A percentile compares a stretch with the other conserved stretches of the same genome.
These are phyloP conservation scores for Tuber umbilicatum DNA, from an alignment of 495 filamentous ascomycete species.

Conservation along the genomic window DNA sequence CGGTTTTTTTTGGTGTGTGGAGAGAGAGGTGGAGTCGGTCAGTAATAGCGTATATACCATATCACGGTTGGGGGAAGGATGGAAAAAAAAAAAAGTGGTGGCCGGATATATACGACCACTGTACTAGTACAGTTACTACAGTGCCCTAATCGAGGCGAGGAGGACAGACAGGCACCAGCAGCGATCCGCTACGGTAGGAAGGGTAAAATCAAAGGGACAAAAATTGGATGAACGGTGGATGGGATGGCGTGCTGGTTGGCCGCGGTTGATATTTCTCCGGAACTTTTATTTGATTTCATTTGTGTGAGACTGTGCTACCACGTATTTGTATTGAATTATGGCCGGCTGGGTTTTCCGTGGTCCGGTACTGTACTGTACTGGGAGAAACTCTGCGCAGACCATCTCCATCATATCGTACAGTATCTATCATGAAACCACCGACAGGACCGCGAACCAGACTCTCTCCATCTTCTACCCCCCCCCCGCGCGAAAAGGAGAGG, in stretches of 20 bases:
- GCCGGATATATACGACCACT: no score
- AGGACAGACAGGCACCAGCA: background rate
- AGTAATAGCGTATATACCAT: no score
- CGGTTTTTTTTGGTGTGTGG: background rate
- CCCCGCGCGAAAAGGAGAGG: background rate
- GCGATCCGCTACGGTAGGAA: background rate
- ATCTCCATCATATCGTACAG: slow-evolving; percentile 1
- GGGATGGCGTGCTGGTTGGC: background rate
- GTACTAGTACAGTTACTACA: no score
- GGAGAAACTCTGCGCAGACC: background rate
- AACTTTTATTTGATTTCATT: background rate
- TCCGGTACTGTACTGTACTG: background rate
- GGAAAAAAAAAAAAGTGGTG: no score
- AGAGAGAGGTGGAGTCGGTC: background rate
- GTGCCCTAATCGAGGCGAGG: no score
- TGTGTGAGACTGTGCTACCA: background rate
- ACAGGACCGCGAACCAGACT: background rate
- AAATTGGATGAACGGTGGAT: slow-evolving; percentile 3
- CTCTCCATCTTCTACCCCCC: background rate
- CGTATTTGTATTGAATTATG: background rate
- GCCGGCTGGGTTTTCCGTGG: background rate
- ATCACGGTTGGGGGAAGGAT: no score
- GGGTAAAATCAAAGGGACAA: background rate
- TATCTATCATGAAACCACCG: background rate
- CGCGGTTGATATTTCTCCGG: background rate